Evolutionary conservation across 148 eudicot genomes (phyloP).

Genomic region (Bassia scoparia): DNA sequence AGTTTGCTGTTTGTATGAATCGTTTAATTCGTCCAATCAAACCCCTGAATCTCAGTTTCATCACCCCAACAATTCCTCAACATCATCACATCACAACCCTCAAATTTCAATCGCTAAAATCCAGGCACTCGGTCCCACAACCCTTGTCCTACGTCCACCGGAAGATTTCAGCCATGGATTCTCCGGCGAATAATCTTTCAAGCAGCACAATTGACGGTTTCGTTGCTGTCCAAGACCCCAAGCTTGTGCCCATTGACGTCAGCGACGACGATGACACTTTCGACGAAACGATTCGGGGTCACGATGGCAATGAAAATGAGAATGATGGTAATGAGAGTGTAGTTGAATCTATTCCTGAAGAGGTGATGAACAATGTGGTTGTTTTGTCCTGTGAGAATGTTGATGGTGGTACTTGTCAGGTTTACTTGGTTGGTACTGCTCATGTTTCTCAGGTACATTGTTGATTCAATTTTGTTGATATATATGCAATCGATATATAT

Average conservation of each 20-base stretch:
- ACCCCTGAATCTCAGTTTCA: conserved; percentile 22
- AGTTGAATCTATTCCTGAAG: conserved; percentile 42
- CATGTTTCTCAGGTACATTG: conserved; percentile 76
- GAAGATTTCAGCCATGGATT: conserved; percentile 22
- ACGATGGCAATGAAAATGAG: conserved; percentile 2
- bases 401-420: conserved; percentile 63
- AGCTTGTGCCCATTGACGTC: not conserved
- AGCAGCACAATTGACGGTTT: conserved; percentile 38
- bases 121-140: not conserved
- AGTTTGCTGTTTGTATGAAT: conserved; percentile 23
- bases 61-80: not conserved
- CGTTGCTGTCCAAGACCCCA: conserved; percentile 36
- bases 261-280: conserved; percentile 7
- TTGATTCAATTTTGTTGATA: not conserved
- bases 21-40: conserved; percentile 29
- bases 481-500: not conserved
- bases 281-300: not conserved
- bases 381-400: conserved; percentile 52
- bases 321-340: not conserved
- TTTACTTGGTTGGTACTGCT: conserved; percentile 81
- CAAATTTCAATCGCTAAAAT: conserved; percentile 9
- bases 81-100: conserved; percentile 14
- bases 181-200: conserved; percentile 31
- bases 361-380: conserved; percentile 47
- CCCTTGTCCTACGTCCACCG: not conserved